Base-by-base conservation (phyloP, 345 rosid species). In the Rhizophora apiculata region DNA sequence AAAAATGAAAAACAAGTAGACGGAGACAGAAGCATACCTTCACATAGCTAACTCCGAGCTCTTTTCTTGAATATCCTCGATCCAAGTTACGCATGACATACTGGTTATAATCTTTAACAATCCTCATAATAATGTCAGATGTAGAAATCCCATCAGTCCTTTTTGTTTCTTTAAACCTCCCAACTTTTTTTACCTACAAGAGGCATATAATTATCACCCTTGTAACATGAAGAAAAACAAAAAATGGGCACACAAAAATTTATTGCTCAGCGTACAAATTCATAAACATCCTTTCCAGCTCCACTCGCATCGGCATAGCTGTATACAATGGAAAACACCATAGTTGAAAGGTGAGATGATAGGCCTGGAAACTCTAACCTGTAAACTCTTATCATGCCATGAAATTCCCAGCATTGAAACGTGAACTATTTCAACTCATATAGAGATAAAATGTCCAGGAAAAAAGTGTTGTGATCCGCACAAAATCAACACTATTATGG, bases 291-390 rank as follows among this genome's bases (percentile, higher is more conserved):
- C 9, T 84, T 88, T 70, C 88, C 90, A 67, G 86, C 86, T 22
- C 90, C 93, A 82, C 85, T 88, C 31, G 90, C 84, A 86, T 88
- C 93, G 52, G 87, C 87, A 70, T 88, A 88, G 46, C 93, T 88
- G 66, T 73, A 74, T 20, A 68, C 52, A 49, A 18, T 55, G 61
- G 43, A 24, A 16, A 67, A 13, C 61, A 57, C 36, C 48, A 49
- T 60, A 39, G 37, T 49, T 24, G 32, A 65, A 61, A 60, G n/a
- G 31, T 29, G 13, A 64, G 39, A 61, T 6, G 60, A 61, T 61
- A 32, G 64, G 31, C 29, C 26, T 27, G 29, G 29, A 56, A 6
- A 56, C 1, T 24, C 60, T 10, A 56, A 11, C 4, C 15, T 15
- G 15, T 43, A 13, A 43, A 13, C 49, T 43, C 6, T 3, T 15